These are phyloP conservation scores for Pseudogymnoascus sp. DNA, from an alignment of 2,329 filamentous ascomycete species.

Conservation along the genomic window DNA sequence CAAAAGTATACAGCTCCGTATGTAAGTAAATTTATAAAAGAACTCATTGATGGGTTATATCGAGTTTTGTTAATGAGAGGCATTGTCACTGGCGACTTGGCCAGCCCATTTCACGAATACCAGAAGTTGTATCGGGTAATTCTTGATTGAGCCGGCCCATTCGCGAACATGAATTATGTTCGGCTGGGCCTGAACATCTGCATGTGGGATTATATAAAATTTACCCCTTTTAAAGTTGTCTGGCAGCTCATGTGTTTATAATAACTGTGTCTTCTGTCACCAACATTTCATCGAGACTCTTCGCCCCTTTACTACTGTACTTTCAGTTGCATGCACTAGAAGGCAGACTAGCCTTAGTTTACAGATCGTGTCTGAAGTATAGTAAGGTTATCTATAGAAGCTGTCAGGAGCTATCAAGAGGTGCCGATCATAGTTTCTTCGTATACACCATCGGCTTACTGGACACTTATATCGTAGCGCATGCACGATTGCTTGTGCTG, in stretches of 20 bases:
- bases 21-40: too few species aligned
- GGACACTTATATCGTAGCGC: not conserved
- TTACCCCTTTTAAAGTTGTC: too few species aligned
- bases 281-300: not conserved
- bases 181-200: not conserved
- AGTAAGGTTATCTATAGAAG: slow-evolving; percentile 1
- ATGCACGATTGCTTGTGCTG: not conserved
- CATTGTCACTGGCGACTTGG: too few species aligned
- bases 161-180: too few species aligned
- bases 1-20: too few species aligned
- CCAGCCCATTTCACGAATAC: too few species aligned
- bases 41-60: too few species aligned
- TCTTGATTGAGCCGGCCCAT: too few species aligned
- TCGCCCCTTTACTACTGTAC: not conserved
- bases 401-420: not conserved
- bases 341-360: not conserved
- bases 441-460: not conserved
- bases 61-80: too few species aligned
- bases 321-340: slow-evolving; percentile 1
- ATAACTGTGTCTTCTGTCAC: not conserved
- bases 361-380: not conserved
- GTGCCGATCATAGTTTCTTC: not conserved
- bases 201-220: not conserved
- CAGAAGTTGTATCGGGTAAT: too few species aligned
- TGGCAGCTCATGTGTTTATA: not conserved